Evolutionary conservation across 345 rosid genomes (phyloP), one percentile per base, ranked within the genome.

Genomic region (Salix dunnii): DNA sequence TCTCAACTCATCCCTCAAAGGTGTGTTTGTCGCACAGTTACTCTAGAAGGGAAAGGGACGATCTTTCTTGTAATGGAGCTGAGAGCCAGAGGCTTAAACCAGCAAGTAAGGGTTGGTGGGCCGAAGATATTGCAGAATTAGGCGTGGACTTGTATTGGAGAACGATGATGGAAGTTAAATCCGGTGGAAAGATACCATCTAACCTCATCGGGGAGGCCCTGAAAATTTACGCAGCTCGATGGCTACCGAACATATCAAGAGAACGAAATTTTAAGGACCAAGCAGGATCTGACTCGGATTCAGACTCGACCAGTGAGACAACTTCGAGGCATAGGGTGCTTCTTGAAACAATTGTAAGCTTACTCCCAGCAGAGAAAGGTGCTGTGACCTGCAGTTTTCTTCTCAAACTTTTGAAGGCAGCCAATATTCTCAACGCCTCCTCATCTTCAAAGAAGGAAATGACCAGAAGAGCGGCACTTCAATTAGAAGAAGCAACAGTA

Each of bases 131-230:
- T 38, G 98, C 98, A 1, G 99, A 96, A 82, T 76, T 96, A 74
- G 84, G 97, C 38, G 89, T 96, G 43, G 97, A 93, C 84, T 86
- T 93, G 30, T 96, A 93, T 46, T 96, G 97, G 99, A 91, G 97
- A 82, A 87, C 90, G 46, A 90, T 93, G 97, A 84, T 92, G 63
- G 96, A 93, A 18, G 82, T 96, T 42, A 96, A 96, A 80, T 89
- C 99, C 9, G 91, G 94, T 31, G 94, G 93, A 18, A 92, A 82
- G 77, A 84, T 91, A 62, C 89, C 96, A 3, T 75, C 91, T 2
- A 87, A 69, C 77, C 89, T 96, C 23, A 72, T 92, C 0, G 98
- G 99, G 3, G 96, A 96, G 49, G 98, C 95, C 21, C 87, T 93
- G 84, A 86, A 89, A 83, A 84, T 92, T 28, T 96, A 93, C 72